These are phyloP conservation scores for Cryphonectria radicalis DNA, from an alignment of 2,329 filamentous ascomycete species.

Conservation along the genomic window DNA sequence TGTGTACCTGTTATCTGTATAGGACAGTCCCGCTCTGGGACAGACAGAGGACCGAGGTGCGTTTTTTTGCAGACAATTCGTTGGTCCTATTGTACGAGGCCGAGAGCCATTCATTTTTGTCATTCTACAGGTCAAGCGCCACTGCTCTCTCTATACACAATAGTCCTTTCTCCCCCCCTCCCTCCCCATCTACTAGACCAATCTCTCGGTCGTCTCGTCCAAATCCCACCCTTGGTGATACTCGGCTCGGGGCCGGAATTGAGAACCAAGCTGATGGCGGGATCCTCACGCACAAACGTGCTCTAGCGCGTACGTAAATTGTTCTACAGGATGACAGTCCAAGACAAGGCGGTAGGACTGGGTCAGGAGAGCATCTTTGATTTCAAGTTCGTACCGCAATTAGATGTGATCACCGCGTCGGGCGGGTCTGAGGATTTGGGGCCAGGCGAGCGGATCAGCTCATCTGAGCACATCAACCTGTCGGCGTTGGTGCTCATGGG, in stretches of 20 bases:
- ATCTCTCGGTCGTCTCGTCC: neutral
- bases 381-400: slow-evolving; percentile 69
- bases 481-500: slow-evolving; percentile 48
- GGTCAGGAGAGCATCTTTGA: slow-evolving; percentile 67
- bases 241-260: neutral
- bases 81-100: neutral
- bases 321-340: slow-evolving; percentile 61
- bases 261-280: neutral
- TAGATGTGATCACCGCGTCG: slow-evolving; percentile 41
- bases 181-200: neutral
- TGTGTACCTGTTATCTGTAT: slow-evolving; percentile 53
- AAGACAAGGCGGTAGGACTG: slow-evolving; percentile 61
- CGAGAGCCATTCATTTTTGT: neutral
- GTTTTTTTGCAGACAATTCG: neutral
- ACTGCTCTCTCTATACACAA: neutral
- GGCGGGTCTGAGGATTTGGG: slow-evolving; percentile 16
- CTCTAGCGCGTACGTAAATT: slow-evolving; percentile 33
- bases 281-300: too few relatives aligned
- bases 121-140: neutral
- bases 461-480: slow-evolving; percentile 52
- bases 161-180: neutral
- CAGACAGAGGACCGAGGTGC: slow-evolving; percentile 51
- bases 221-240: neutral
- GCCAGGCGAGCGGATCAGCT: slow-evolving; percentile 31
- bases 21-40: slow-evolving; percentile 45